Percentiles rank a stretch among this genome's conserved stretches.
Evolutionary conservation across 2,329 filamentous ascomycete genomes (phyloP).

Genomic region (Penicillium decumbens): DNA sequence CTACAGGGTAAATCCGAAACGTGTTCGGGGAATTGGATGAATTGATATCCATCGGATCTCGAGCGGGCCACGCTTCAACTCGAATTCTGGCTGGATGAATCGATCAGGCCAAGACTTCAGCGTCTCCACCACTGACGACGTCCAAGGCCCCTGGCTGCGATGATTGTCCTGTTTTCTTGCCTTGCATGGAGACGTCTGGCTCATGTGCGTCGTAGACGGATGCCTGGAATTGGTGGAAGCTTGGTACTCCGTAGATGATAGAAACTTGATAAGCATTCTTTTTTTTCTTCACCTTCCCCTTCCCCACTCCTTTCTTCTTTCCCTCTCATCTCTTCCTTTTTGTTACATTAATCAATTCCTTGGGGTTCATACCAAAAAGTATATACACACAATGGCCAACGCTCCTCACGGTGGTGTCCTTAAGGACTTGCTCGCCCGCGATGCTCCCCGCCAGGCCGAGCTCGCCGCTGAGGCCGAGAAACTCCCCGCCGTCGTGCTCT

Average conservation of each 20-base stretch:
- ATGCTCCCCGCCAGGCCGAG: slow-evolving; percentile 75
- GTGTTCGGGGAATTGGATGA: not conserved
- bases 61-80: not conserved
- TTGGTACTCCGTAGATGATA: slow-evolving; percentile 9
- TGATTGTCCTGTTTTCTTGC: not conserved
- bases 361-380: not conserved
- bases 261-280: slow-evolving; percentile 3
- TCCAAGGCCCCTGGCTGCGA: not conserved
- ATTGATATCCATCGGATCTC: slow-evolving; percentile 7
- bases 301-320: slow-evolving; percentile 1
- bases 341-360: slow-evolving; percentile 7
- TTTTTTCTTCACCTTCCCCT: not conserved
- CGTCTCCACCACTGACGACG: slow-evolving; percentile 23
- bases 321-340: slow-evolving; percentile 6
- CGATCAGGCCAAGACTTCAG: slow-evolving; percentile 14
- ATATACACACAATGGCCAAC: slow-evolving; percentile 44
- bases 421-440: slow-evolving; percentile 94
- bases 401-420: slow-evolving; percentile 82
- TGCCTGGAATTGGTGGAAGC: not conserved
- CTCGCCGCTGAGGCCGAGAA: slow-evolving; percentile 79
- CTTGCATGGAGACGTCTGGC: not conserved
- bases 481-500: slow-evolving; percentile 77
- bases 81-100: slow-evolving; percentile 7
- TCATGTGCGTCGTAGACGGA: not conserved
- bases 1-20: not conserved